Conservation (phyloP, 2,329 filamentous ascomycete species). For the Escovopsis sp. region DNA sequence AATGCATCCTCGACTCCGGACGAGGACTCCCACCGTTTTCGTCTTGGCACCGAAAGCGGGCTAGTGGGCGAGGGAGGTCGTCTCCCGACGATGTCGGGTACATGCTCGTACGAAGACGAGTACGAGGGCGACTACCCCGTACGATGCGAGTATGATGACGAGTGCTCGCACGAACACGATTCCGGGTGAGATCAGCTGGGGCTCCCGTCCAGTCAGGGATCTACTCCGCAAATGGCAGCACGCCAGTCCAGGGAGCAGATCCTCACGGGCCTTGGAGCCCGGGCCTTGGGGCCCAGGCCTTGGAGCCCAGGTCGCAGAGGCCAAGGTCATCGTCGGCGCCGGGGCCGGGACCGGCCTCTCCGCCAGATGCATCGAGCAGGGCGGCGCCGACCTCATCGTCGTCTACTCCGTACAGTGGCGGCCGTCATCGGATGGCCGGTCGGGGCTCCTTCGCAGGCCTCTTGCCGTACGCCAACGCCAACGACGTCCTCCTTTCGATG, state of each 20-base stretch:
- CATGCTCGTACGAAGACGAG: too few species aligned
- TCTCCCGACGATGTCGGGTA: too few species aligned
- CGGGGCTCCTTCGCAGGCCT: slow-evolving; percentile 52
- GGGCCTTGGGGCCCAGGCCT: too few species aligned
- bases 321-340: slow-evolving; percentile 48
- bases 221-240: slow-evolving; percentile 30
- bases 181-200: too few species aligned
- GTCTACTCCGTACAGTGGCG: slow-evolving; percentile 56
- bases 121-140: too few species aligned
- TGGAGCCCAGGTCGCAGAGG: slow-evolving; percentile 37
- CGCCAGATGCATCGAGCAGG: slow-evolving; percentile 54
- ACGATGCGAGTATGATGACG: too few species aligned
- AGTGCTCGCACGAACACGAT: too few species aligned
- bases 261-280: slow-evolving; percentile 35
- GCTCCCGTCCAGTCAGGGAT: too few species aligned
- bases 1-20: too few species aligned
- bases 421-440: slow-evolving; percentile 58
- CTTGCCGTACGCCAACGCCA: slow-evolving; percentile 58
- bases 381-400: slow-evolving; percentile 54
- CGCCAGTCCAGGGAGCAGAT: slow-evolving; percentile 41
- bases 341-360: slow-evolving; percentile 56
- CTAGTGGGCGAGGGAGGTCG: too few species aligned
- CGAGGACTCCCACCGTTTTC: too few species aligned
- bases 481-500: slow-evolving; percentile 56
- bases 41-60: too few species aligned